These are phyloP conservation scores for Elymus sibiricus DNA, from an alignment of 176 grass and related monocot species.

Conservation along the genomic window DNA sequence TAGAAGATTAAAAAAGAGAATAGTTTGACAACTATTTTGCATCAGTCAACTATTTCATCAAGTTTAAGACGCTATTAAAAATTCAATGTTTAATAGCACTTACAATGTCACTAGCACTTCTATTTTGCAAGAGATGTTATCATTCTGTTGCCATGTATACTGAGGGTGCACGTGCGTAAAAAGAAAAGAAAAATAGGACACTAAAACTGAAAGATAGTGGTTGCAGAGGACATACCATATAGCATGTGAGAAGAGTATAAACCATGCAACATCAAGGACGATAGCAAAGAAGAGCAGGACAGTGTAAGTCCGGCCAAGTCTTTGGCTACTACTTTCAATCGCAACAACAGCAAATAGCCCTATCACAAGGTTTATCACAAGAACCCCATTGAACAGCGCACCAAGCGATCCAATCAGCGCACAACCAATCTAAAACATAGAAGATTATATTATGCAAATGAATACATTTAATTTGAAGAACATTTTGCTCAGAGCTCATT, in stretches of 20 bases:
- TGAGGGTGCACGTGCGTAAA: background rate
- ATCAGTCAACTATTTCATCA: background rate
- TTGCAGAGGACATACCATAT: slow-evolving; percentile 70
- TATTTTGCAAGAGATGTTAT: slow-evolving; percentile 1
- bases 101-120: background rate
- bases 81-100: background rate
- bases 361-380: slow-evolving; percentile 94
- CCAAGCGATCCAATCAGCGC: slow-evolving; percentile 89
- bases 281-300: slow-evolving; percentile 87
- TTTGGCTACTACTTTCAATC: slow-evolving; percentile 90
- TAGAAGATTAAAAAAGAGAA: background rate
- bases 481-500: background rate
- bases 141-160: background rate
- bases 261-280: slow-evolving; percentile 83
- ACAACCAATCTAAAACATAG: slow-evolving; percentile 66
- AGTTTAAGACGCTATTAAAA: background rate
- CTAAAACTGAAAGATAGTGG: slow-evolving; percentile 16
- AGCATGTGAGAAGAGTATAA: slow-evolving; percentile 88
- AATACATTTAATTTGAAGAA: background rate
- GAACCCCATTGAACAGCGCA: slow-evolving; percentile 87
- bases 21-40: background rate
- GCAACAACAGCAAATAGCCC: slow-evolving; percentile 92
- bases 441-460: slow-evolving; percentile 1
- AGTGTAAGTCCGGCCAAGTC: slow-evolving; percentile 84
- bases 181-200: background rate